Base-by-base conservation (phyloP, 176 grass and related monocot species). In the Oryza longistaminata region DNA sequence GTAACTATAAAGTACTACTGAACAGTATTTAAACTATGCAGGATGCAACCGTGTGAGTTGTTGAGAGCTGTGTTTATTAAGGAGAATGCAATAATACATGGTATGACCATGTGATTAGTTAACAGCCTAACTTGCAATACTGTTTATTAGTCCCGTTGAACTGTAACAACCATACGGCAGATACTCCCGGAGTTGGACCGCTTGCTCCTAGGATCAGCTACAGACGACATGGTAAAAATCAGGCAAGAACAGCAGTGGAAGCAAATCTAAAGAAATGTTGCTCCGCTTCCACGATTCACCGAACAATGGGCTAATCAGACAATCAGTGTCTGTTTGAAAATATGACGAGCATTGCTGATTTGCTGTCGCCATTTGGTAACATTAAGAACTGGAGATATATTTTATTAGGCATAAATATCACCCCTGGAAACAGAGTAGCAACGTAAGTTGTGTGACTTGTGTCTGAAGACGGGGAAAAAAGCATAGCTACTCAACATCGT, bases 361-460 rank as follows among this genome's bases (percentile, higher is more conserved):
- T 31, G 29, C 11, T 46, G 46, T 26, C 11, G 61, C 21, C 17
- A 76, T 21, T 13, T 71, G 10, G 37, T 35, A n/a, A 35, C 35
- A 24, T 35, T 25, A 66, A 46, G 15, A 75, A 50, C 29, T 64
- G 15, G 5, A 55, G 21, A 26, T 76, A 55, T 44, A 72, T 73
- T 69, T 40, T 11, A 52, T 40, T 11, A 52, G 33, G 43, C 3
- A 66, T 26, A 37, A 12, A 34, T 70, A 44, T 27, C 37, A 22
- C 21, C 37, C 15, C 49, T 64, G 70, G 27, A 0, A 60, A 52
- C 25, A 82, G 25, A 39, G 42, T 49, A 19, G 70, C 37, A 72
- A 71, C n/a, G 66, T 68, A 82, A 82, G 80, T 84, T 78, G 66
- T 33, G 29, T 31, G 29, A 31, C 29, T 31, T 31, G 29, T 31